Base-by-base conservation (phyloP, 768 basidiomycete species). In the Agrocybe praecox region DNA sequence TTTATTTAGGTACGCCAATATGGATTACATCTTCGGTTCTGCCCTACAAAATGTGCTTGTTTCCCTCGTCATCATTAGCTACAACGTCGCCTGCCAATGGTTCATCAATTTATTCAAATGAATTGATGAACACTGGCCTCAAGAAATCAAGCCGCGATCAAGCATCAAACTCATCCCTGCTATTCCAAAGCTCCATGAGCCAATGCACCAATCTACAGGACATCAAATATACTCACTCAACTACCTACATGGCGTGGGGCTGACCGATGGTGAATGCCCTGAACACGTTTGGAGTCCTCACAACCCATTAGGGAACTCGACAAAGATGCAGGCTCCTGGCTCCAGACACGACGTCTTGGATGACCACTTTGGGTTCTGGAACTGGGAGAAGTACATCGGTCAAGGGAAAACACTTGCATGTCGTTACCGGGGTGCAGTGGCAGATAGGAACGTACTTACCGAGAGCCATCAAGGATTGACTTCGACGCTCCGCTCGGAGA, bases 291-390 rank as follows among this genome's bases (percentile, higher is more conserved):
- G 50, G 50, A 11, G 2, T 21, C 50, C 34, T 12, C 49, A 50
- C n/a, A 50, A 50, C 18, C 1, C 15, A 17, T 15, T 50, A 5
- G 49, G 29, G 9, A 50, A 51, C n/a, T 18, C 34, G 15, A 51
- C 50, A 23, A 51, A 51, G 21, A 51, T 34, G 1, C 33, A 40
- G 19, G 50, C 34, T 1, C 50, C 50, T 2, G 50, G 50, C 4
- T 51, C 50, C 8, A 14, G 50, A 21, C 50, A 51, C 5, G 50
- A 51, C 36, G 36, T 42, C 3, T 36, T 51, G 2, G 50, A 51
- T 19, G 50, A 51, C 12, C 50, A 51, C 19, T 51, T 51, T n/a
- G n/a, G 34, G 1, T 51, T 51, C 14, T 51, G 50, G 50, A 51
- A 51, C 14, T 51, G 50, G 50, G 4, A 10, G 34, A 51, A 51